These are phyloP conservation scores for Cercospora nicotianae DNA, from an alignment of 2,329 filamentous ascomycete species.

Conservation along the genomic window DNA sequence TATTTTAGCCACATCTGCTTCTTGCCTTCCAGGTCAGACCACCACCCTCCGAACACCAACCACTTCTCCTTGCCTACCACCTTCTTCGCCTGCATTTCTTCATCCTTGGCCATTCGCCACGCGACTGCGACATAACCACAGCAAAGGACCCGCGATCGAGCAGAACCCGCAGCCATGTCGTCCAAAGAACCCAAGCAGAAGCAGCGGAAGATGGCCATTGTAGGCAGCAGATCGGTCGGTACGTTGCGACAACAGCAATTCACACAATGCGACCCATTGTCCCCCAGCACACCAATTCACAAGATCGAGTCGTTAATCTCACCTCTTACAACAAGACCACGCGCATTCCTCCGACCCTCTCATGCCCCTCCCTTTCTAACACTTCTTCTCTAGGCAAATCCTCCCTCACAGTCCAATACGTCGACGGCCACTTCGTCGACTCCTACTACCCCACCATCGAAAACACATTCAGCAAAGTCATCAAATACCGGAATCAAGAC, in stretches of 20 bases:
- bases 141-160: not conserved
- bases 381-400: slow-evolving; percentile 73
- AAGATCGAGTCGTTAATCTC: not conserved
- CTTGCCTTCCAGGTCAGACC: not conserved
- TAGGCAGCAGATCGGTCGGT: slow-evolving; percentile 91
- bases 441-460: slow-evolving; percentile 99
- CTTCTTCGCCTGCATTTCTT: not conserved
- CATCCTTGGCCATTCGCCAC: not conserved
- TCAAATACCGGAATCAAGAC: slow-evolving; percentile 89
- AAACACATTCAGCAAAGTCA: slow-evolving; percentile 96
- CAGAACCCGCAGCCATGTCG: not conserved
- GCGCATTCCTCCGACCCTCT: not conserved
- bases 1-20: not conserved
- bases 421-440: slow-evolving; percentile 97
- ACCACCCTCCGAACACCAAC: not conserved
- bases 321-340: not conserved
- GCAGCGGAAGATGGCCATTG: slow-evolving; percentile 92
- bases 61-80: not conserved
- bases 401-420: slow-evolving; percentile 92
- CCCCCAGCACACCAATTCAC: not conserved
- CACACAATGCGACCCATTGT: not conserved
- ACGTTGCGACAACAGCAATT: slow-evolving; percentile 39
- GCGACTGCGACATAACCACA: not conserved
- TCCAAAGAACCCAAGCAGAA: slow-evolving; percentile 71
- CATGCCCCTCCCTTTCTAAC: not conserved